phyloP scores from a whole-genome alignment of 139 green algal genomes.

The Chlorella sp. region DNA sequence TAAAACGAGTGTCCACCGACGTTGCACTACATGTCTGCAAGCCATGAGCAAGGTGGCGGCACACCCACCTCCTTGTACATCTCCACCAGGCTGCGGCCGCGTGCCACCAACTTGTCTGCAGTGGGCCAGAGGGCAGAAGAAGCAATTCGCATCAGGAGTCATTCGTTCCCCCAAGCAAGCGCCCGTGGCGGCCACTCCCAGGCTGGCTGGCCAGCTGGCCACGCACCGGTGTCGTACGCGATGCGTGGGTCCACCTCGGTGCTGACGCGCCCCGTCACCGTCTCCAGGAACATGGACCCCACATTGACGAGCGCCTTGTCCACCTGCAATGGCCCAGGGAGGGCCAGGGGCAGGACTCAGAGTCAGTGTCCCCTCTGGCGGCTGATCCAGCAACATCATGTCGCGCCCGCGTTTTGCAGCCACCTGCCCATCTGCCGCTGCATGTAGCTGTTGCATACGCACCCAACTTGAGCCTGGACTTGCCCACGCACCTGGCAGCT shows the following conservation, averaged over 20 bases:
- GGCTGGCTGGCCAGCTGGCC: background rate
- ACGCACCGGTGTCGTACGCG: constrained; percentile 72
- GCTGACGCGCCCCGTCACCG: constrained; percentile 78
- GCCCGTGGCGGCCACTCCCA: background rate
- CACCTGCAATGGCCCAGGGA: constrained; percentile 1
- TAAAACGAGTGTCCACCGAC: too few species aligned
- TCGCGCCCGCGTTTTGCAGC: too few species aligned
- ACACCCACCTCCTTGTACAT: constrained; percentile 60
- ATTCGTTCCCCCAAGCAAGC: too few species aligned
- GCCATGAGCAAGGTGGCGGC: too few species aligned
- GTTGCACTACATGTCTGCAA: too few species aligned
- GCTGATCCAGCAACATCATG: too few species aligned
- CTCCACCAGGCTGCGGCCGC: constrained; percentile 51
- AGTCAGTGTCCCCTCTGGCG: too few species aligned
- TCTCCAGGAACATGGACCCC: constrained; percentile 67
- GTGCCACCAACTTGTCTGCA: constrained; percentile 60
- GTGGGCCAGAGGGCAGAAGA: background rate
- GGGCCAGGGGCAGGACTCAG: background rate
- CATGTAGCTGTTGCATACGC: too few species aligned
- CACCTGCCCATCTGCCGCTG: too few species aligned
- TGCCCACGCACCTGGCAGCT: constrained; percentile 6
- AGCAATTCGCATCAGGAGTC: too few species aligned
- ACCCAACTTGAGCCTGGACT: too few species aligned
- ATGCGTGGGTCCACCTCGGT: constrained; percentile 83
- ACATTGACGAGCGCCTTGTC: constrained; percentile 88